phyloP scores from a whole-genome alignment of 1,284 basidiomycete species.

The Tremellales sp. region DNA sequence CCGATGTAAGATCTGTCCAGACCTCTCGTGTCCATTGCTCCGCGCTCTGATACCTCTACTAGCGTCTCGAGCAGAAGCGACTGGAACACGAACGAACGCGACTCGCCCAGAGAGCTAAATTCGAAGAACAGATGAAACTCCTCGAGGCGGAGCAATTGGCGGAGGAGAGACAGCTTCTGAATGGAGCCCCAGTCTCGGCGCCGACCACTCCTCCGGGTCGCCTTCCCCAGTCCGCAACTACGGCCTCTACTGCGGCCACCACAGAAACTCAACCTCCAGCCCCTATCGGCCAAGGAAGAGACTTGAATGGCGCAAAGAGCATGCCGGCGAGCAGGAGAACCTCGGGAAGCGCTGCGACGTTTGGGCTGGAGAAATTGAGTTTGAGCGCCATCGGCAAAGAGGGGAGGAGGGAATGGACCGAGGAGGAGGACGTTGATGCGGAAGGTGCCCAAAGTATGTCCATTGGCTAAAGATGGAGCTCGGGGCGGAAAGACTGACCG shows the following conservation, averaged over 20 bases:
- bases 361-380: constrained; percentile 49
- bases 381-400: constrained; percentile 42
- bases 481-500: background rate
- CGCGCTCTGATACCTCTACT: constrained; percentile 14
- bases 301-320: constrained; percentile 47
- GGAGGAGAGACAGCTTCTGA: constrained; percentile 58
- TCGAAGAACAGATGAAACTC: constrained; percentile 88
- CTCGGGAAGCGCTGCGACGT: constrained; percentile 42
- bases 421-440: constrained; percentile 46
- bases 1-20: constrained; percentile 17
- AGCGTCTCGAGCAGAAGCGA: constrained; percentile 86
- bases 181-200: constrained; percentile 34
- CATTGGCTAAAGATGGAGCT: no score
- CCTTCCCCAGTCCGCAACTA: constrained; percentile 1
- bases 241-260: constrained; percentile 11
- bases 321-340: constrained; percentile 48
- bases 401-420: constrained; percentile 27
- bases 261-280: constrained; percentile 21
- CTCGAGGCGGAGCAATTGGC: constrained; percentile 85
- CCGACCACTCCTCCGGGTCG: constrained; percentile 38
- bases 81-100: constrained; percentile 85
- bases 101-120: constrained; percentile 73
- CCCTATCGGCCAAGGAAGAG: constrained; percentile 33
- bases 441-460: constrained; percentile 46
- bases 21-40: background rate